Evolutionary conservation across 2,329 filamentous ascomycete genomes (phyloP).

Genomic region (Hortaea werneckii): DNA sequence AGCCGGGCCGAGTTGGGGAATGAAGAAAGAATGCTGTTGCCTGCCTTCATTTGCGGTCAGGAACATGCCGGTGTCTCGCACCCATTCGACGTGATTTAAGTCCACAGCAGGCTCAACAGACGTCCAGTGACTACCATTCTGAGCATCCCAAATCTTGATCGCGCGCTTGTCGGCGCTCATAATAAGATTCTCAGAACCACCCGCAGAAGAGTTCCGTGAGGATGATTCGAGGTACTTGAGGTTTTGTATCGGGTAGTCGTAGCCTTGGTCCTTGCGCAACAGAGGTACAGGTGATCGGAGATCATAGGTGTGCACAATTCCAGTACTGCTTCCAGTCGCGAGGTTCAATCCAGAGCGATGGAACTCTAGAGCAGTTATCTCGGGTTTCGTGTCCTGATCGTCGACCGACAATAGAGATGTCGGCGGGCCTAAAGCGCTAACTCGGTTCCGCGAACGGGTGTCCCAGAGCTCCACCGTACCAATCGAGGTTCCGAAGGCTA

Average conservation of each 20-base stretch:
- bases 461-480: slow-evolving; percentile 99
- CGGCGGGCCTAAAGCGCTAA: slow-evolving; percentile 61
- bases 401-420: slow-evolving; percentile 17
- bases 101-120: slow-evolving; percentile 91
- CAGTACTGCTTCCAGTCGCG: slow-evolving; percentile 77
- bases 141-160: slow-evolving; percentile 91
- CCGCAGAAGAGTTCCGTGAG: slow-evolving; percentile 51
- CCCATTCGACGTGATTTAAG: slow-evolving; percentile 88
- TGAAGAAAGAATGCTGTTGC: slow-evolving; percentile 90
- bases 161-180: slow-evolving; percentile 88
- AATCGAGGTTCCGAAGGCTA: slow-evolving; percentile 85
- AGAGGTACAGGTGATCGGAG: slow-evolving; percentile 77
- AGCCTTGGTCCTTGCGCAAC: slow-evolving; percentile 89
- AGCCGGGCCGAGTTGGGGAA: slow-evolving; percentile 84
- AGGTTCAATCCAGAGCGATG: slow-evolving; percentile 73
- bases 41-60: slow-evolving; percentile 94
- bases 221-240: slow-evolving; percentile 57
- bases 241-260: slow-evolving; percentile 84
- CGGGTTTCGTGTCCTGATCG: slow-evolving; percentile 34
- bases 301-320: slow-evolving; percentile 84
- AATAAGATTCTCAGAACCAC: slow-evolving; percentile 64
- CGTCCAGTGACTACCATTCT: slow-evolving; percentile 80
- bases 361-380: slow-evolving; percentile 83
- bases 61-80: slow-evolving; percentile 85
- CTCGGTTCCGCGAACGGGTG: slow-evolving; percentile 67